phyloP scores from a whole-genome alignment of 805 yeast genomes.

The Candida xiaguanensis region DNA sequence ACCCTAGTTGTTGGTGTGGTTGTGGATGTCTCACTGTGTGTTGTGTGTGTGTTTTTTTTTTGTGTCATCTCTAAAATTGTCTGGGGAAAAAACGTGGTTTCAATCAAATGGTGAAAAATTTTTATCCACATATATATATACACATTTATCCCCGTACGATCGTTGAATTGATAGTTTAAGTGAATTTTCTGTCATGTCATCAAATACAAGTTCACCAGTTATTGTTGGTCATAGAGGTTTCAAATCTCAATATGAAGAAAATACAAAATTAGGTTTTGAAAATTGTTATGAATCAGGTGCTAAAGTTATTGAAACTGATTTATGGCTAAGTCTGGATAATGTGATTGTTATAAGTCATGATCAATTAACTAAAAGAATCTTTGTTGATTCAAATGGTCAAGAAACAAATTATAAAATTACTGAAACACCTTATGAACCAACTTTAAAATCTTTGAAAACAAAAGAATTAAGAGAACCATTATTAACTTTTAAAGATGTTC shows the following conservation, averaged over 20 bases:
- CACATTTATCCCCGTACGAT: neutral
- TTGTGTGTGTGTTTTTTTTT: no score
- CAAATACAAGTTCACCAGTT: slow-evolving; percentile 15
- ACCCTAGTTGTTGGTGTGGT: no score
- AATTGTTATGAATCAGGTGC: slow-evolving; percentile 38
- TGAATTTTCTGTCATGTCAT: neutral
- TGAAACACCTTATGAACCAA: slow-evolving; percentile 25
- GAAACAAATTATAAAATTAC: slow-evolving; percentile 33
- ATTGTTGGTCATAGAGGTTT: slow-evolving; percentile 44
- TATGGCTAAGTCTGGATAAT: slow-evolving; percentile 36
- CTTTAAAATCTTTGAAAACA: slow-evolving; percentile 25
- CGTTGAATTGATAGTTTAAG: neutral
- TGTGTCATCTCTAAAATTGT: no score
- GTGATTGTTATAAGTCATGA: slow-evolving; percentile 41
- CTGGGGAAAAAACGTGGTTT: no score
- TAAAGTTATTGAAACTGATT: slow-evolving; percentile 39
- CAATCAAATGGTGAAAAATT: no score
- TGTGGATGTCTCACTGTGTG: no score
- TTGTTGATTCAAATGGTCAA: slow-evolving; percentile 30
- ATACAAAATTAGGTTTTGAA: slow-evolving; percentile 34
- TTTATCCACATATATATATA: neutral
- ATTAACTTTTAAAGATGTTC: slow-evolving; percentile 27
- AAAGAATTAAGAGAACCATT: slow-evolving; percentile 31
- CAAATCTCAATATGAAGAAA: slow-evolving; percentile 38
- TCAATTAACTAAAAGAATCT: slow-evolving; percentile 33